Base-by-base conservation (phyloP, 1,139 yeast genomes). In the Nakaseomyces delphensis region DNA sequence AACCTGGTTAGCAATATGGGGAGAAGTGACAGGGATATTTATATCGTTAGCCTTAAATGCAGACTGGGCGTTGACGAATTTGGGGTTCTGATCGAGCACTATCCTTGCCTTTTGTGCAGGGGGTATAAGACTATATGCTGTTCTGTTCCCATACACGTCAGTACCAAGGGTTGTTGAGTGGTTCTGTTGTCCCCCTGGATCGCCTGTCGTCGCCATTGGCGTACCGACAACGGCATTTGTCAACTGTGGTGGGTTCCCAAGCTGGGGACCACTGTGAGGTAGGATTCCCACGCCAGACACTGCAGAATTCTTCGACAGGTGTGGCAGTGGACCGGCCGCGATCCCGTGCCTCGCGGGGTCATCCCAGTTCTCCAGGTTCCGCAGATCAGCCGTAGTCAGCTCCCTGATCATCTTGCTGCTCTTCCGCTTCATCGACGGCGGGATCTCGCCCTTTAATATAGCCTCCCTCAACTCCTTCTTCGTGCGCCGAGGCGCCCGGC, bases 401-500 rank as follows among this genome's bases (percentile, higher is more conserved):
- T 36, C 39, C 13, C 30, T 13, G 11, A 19, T 10, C 15, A 20
- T 20, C 18, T 21, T 33, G 31, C 31, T 36, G 23, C 37, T 44
- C 23, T 43, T 48, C n/a, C 38, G 41, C 16, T 43, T 49, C 33
- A 43, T 49, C 18, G 35, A 38, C 4, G 49, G 50, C 7, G 42
- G 40, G 35, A 45, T 44, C 32, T 55, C 62, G 3, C 61, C 61
- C 24, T 56, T 45, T 23, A 45, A 39, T 27, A 41, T 53, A 6
- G 57, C 62, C 37, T 49, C 55, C 47, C 60, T 50, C 53, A 60
- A 44, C 51, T 66, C 58, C 53, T 63, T 52, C 59, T 70, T 51
- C 60, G 66, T 55, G 60, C 75, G 58, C 49, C 70, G 59, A 25
- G 65, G 64, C 1, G 68, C 66, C 42, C 68, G 57, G 3, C 69